These are phyloP conservation scores for Aschersonia sp. DNA, from an alignment of 2,329 filamentous ascomycete genomes.

Conservation along the genomic window DNA sequence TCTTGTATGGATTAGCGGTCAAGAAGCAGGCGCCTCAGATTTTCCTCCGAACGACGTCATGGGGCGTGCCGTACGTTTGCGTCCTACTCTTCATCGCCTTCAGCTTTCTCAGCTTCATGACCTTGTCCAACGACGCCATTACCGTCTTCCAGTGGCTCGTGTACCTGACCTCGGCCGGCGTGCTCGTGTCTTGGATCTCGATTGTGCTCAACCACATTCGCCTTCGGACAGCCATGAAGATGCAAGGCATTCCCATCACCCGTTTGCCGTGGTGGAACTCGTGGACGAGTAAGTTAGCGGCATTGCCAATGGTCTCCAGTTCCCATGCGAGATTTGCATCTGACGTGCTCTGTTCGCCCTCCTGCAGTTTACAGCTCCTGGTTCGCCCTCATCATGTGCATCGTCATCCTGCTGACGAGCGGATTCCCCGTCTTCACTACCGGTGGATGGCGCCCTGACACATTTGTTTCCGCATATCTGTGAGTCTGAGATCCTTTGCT, in stretches of 20 bases:
- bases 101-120: slow-evolving; percentile 44
- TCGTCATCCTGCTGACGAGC: slow-evolving; percentile 53
- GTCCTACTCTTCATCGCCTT: slow-evolving; percentile 38
- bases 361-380: slow-evolving; percentile 43
- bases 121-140: slow-evolving; percentile 38
- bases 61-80: slow-evolving; percentile 47
- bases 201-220: slow-evolving; percentile 47
- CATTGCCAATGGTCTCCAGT: background rate
- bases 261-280: slow-evolving; percentile 47
- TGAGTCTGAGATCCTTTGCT: slow-evolving; percentile 19
- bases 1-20: slow-evolving; percentile 53
- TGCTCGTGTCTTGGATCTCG: slow-evolving; percentile 47
- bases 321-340: background rate
- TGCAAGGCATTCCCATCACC: slow-evolving; percentile 33
- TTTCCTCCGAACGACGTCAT: slow-evolving; percentile 45
- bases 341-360: slow-evolving; percentile 2
- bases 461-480: slow-evolving; percentile 49
- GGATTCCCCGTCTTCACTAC: slow-evolving; percentile 50
- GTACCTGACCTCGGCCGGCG: slow-evolving; percentile 44
- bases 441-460: slow-evolving; percentile 41
- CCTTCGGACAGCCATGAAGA: slow-evolving; percentile 36
- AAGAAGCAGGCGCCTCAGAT: slow-evolving; percentile 49
- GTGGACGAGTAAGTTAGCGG: slow-evolving; percentile 38
- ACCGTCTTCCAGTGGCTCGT: slow-evolving; percentile 54
- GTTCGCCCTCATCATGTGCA: slow-evolving; percentile 41